Base-by-base conservation (phyloP, 1,284 basidiomycete genomes). In the Ceratobasidium sp. region DNA sequence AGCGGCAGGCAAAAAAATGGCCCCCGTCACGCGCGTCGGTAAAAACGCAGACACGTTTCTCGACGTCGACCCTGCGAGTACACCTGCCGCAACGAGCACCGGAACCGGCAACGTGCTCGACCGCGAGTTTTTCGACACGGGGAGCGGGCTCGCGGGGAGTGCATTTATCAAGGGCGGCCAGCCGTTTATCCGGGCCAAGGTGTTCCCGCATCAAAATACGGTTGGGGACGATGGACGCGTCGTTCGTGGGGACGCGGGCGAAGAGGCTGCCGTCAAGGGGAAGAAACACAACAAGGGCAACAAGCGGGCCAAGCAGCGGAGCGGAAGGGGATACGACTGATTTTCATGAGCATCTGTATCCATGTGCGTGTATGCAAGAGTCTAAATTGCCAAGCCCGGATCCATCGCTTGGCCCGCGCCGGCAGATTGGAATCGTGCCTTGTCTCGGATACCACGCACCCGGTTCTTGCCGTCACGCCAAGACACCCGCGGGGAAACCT, bases 251-350 rank as follows among this genome's bases (percentile, higher is more conserved):
- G 84, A 83, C 22, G 84, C 81, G 27, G 84, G 85, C 51, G 77
- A 80, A 27, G 75, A 64, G 65, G 79, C 80, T 39, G 71, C 71
- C 68, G 77, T 77, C 75, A 80, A 82, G 9, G 88, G 88, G 24
- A 98, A 98, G 85, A 96, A 95, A 81, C 91, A 93, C 79, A 93
- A 94, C 85, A 98, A 96, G 84, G 92, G 90, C 79, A 87, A 83
- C 90, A 94, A 86, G 85, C 72, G 90, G 74, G 88, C 88, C 74
- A 98, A 98, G 83, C 91, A 95, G 82, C 85, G 96, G 78, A 95
- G 93, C 79, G 96, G 96, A 31, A 91, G 89, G 79, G 96, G 96
- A 37, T 98, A 98, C 79, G 96, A 96, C 79, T 89, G 74, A 75
- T n/a, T 22, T 4, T 49, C 48, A 29, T 29, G 4, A 6, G 19